Base-by-base conservation (phyloP, 2,329 filamentous ascomycete genomes). In the Pyricularia grisea region DNA sequence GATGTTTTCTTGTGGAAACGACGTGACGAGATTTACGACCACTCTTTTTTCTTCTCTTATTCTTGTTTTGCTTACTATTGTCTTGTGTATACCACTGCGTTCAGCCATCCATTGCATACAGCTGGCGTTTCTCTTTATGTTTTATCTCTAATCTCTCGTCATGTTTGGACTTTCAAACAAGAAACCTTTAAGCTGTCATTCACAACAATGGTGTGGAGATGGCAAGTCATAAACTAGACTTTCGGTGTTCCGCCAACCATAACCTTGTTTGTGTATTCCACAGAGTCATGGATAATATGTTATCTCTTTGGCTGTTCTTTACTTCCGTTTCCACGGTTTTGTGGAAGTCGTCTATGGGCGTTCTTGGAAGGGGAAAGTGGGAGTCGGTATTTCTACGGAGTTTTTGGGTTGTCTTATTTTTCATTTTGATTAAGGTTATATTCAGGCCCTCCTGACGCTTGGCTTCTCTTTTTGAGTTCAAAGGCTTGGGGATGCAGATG, bases 1-100 rank as follows among this genome's bases (percentile, higher is more conserved):
- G 60, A 63, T 63, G 60, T 63, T 63, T 63, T 28, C 25, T 63
- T 63, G 25, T 4, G 60, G 60, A 63, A 63, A 63, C 60, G 60
- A 63, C 60, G 60, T 63, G 60, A 63, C 60, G 60, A 63, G 60
- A 63, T 63, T 50, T 63, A 63, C 60, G 60, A 63, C 60, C 25
- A 63, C 60, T 63, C 60, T 28, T 63, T 30, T 63, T 61, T n/a
- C n/a, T 63, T 11, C 23, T 61, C 25, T 28, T 14, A 14, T 63
- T 63, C 27, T 63, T 63, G 60, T 63, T 28, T 63, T 3, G n/a
- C n/a, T 63, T 28, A 63, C 25, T 28, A 63, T 28, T 63, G 60
- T 63, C 60, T 63, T 30, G 14, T 63, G 60, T 63, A 63, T 63
- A 63, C 60, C 25, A 30, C 25, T 63, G 60, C 60, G 60, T 63